A percentile compares a stretch with the other conserved stretches of the same genome.
Conservation (phyloP, 2,329 filamentous ascomycete species). For the Sclerotinia nivalis region DNA sequence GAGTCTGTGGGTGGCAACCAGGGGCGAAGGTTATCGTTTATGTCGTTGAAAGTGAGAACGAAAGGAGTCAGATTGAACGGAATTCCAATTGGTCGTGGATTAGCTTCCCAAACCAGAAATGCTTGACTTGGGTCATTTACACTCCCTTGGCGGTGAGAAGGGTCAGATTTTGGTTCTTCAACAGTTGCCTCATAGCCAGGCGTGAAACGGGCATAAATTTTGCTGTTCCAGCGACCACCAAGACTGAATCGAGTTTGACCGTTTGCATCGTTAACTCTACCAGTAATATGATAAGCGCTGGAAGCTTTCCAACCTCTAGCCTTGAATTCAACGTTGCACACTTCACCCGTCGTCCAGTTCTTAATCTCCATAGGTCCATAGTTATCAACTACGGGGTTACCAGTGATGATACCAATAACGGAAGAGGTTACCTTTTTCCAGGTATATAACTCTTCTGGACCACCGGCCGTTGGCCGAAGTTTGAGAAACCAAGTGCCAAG, state of each 20-base stretch:
- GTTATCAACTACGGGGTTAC: conserved; percentile 95
- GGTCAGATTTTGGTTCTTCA: conserved; percentile 53
- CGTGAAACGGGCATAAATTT: conserved; percentile 89
- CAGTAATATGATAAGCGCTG: conserved; percentile 83
- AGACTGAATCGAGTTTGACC: conserved; percentile 87
- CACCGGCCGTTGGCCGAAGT: conserved; percentile 72
- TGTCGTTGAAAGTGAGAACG: conserved; percentile 88
- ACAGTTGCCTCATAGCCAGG: conserved; percentile 82
- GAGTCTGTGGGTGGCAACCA: conserved; percentile 91
- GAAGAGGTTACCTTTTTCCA: conserved; percentile 99
- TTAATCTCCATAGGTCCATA: conserved; percentile 97
- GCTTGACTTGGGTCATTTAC: conserved; percentile 70
- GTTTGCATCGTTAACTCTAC: conserved; percentile 77
- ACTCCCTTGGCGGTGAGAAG: conserved; percentile 48
- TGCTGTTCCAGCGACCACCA: conserved; percentile 95
- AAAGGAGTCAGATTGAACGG: conserved; percentile 98
- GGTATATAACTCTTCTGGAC: conserved; percentile 85
- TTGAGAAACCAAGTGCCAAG: conserved; percentile 96
- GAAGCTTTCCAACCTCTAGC: conserved; percentile 92
- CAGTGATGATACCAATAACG: conserved; percentile 97
- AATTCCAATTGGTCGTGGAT: conserved; percentile 76
- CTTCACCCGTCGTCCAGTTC: conserved; percentile 94
- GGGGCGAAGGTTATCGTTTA: conserved; percentile 76
- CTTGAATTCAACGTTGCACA: conserved; percentile 91
- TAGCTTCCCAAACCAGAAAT: conserved; percentile 90